Evolutionary conservation across 2,329 filamentous ascomycete genomes (phyloP), one percentile per base, ranked within the genome.

Genomic region (Cladosporium sp.): DNA sequence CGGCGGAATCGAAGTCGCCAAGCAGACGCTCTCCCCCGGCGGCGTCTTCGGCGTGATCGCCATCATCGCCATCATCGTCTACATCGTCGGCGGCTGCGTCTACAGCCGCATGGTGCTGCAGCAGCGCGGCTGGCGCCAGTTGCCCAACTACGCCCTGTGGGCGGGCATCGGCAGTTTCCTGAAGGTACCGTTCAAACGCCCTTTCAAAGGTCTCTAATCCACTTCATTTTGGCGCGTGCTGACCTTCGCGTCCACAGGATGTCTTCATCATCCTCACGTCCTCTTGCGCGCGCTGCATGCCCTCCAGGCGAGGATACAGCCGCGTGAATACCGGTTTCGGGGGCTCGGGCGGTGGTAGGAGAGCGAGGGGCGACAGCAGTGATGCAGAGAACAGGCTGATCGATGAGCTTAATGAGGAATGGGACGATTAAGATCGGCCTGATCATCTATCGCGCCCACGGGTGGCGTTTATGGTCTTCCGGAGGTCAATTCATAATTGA

Each of bases 61-160:
- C n/a, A 64, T 81, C 38, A 84, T 86, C 49, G 87, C 91, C 9
- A 78, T 96, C 35, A 73, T 92, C 9, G 93, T 93, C 18, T 98
- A 98, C 71, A 76, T 95, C 52, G 80, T 95, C 35, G 93, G 93
- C 61, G 93, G 93, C 64, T 87, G 95, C 62, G 90, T 95, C 58
- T 98, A 97, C 75, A 92, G 96, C 71, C 83, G 93, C 55, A 95
- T 89, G 32, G 91, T 98, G 54, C 86, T 91, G 72, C 89, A 98
- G 68, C 90, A 95, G 62, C 81, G 93, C 57, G 93, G 93, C 44
- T 97, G 92, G 93, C 83, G 88, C 61, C 93, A 98, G 70, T 75
- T 96, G 61, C 93, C 93, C 49, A 97, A 98, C 73, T 96, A 93
- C 74, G 84, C 82, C 61, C 80, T 96, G 61, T 98, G 93, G 93